phyloP scores from a whole-genome alignment of 192 early-diverging fungal species.

The Coemansia sp. region DNA sequence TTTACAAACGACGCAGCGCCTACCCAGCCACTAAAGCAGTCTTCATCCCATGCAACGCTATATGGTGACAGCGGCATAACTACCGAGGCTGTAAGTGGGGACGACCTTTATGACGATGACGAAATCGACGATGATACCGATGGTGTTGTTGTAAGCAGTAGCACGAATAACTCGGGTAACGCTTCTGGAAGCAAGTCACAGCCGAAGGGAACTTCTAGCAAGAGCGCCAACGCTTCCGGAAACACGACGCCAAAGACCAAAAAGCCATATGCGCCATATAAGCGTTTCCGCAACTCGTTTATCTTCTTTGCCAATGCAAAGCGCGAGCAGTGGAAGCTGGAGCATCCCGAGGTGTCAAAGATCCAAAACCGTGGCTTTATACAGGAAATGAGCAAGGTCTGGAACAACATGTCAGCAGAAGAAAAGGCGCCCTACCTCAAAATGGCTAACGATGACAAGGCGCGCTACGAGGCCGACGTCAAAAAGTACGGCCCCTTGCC shows the following conservation, averaged over 20 bases:
- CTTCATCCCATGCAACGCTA: neutral
- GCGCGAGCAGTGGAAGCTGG: slow-evolving; percentile 35
- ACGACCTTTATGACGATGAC: slow-evolving; percentile 11
- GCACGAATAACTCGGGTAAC: slow-evolving; percentile 1
- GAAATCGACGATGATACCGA: slow-evolving; percentile 22
- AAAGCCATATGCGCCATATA: slow-evolving; percentile 27
- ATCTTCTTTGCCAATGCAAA: slow-evolving; percentile 52
- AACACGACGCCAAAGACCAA: slow-evolving; percentile 15
- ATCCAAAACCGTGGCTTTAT: slow-evolving; percentile 51
- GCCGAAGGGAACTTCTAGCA: slow-evolving; percentile 1
- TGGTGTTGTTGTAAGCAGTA: slow-evolving; percentile 2
- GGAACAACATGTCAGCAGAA: slow-evolving; percentile 35
- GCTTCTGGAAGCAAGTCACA: slow-evolving; percentile 2
- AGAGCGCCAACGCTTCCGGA: neutral
- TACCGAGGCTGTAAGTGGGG: slow-evolving; percentile 5
- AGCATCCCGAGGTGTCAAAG: slow-evolving; percentile 31
- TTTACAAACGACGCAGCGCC: neutral
- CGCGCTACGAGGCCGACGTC: slow-evolving; percentile 47
- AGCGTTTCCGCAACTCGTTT: slow-evolving; percentile 52
- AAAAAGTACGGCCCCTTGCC: slow-evolving; percentile 36
- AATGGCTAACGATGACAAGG: slow-evolving; percentile 50
- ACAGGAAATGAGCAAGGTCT: slow-evolving; percentile 47
- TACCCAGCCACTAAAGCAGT: neutral
- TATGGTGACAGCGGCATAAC: slow-evolving; percentile 1
- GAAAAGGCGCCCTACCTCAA: slow-evolving; percentile 39